Evolutionary conservation across 192 early-diverging fungal genomes (phyloP).

Genomic region (Backusella australiensis): DNA sequence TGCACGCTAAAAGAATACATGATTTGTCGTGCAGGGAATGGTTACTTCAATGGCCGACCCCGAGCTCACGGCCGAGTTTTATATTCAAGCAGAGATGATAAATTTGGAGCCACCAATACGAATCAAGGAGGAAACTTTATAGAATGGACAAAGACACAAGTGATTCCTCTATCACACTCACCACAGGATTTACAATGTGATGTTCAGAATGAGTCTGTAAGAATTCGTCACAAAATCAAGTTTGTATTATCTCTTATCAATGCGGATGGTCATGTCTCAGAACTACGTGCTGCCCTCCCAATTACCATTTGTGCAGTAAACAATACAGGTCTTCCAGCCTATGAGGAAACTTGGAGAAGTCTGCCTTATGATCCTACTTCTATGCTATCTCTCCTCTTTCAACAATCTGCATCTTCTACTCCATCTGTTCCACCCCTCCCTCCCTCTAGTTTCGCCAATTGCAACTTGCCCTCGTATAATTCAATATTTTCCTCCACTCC

Average conservation of each 20-base stretch:
- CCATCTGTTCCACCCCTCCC: background rate
- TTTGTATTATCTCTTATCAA: constrained; percentile 26
- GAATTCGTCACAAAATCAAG: constrained; percentile 34
- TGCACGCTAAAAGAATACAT: constrained; percentile 56
- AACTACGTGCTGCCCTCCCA: constrained; percentile 34
- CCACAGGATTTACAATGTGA: constrained; percentile 25
- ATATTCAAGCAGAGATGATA: background rate
- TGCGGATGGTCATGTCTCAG: constrained; percentile 21
- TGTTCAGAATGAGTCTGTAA: constrained; percentile 27
- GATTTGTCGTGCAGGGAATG: constrained; percentile 38
- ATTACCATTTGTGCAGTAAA: constrained; percentile 30
- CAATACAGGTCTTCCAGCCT: constrained; percentile 23
- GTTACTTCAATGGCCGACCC: constrained; percentile 10
- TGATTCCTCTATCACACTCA: constrained; percentile 10
- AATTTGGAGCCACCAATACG: constrained; percentile 9
- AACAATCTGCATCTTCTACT: background rate
- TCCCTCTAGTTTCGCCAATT: background rate
- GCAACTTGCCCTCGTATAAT: constrained; percentile 4
- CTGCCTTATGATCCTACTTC: constrained; percentile 25
- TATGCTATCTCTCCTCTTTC: constrained; percentile 14
- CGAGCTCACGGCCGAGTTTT: constrained; percentile 4
- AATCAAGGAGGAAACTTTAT: background rate
- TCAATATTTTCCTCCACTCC: background rate
- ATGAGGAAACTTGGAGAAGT: constrained; percentile 23
- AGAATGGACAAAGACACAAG: constrained; percentile 18